phyloP scores from a whole-genome alignment of 2,329 filamentous ascomycete species.

The Penicillium sp. region DNA sequence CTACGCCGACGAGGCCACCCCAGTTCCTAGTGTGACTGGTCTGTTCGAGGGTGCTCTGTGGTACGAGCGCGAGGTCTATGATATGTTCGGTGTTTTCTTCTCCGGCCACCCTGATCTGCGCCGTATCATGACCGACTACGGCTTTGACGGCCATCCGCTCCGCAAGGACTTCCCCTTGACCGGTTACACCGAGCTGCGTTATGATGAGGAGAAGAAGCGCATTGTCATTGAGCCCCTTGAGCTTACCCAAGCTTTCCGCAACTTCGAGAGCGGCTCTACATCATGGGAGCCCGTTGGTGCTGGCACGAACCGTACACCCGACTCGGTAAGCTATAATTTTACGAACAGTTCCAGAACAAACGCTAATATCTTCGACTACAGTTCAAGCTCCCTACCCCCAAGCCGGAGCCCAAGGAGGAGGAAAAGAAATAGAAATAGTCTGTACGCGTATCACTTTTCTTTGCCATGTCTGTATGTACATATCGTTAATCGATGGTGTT shows the following conservation, averaged over 20 bases:
- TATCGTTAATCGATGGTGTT: constrained; percentile 28
- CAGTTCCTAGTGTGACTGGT: constrained; percentile 80
- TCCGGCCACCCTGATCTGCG: constrained; percentile 89
- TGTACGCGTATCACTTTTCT: constrained; percentile 38
- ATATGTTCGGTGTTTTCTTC: constrained; percentile 97
- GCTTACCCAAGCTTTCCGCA: constrained; percentile 96
- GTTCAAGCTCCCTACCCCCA: constrained; percentile 93
- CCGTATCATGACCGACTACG: constrained; percentile 99
- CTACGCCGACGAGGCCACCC: constrained; percentile 92
- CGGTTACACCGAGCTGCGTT: constrained; percentile 95
- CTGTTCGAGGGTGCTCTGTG: constrained; percentile 96
- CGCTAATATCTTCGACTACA: constrained; percentile 30
- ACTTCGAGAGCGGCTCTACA: constrained; percentile 87
- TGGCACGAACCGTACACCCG: constrained; percentile 76
- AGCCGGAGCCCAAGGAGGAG: constrained; percentile 89
- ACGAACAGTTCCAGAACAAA: background rate
- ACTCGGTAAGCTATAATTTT: constrained; percentile 52
- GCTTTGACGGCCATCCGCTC: constrained; percentile 95
- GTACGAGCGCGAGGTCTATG: constrained; percentile 98
- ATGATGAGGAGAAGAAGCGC: constrained; percentile 99
- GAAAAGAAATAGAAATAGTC: constrained; percentile 73
- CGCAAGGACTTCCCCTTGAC: constrained; percentile 98
- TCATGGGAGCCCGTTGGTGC: constrained; percentile 68
- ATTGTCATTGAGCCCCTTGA: constrained; percentile 97
- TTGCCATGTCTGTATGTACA: constrained; percentile 42